Evolutionary conservation across 495 filamentous ascomycete genomes (phyloP).

Genomic region (Penicillium antarcticum): DNA sequence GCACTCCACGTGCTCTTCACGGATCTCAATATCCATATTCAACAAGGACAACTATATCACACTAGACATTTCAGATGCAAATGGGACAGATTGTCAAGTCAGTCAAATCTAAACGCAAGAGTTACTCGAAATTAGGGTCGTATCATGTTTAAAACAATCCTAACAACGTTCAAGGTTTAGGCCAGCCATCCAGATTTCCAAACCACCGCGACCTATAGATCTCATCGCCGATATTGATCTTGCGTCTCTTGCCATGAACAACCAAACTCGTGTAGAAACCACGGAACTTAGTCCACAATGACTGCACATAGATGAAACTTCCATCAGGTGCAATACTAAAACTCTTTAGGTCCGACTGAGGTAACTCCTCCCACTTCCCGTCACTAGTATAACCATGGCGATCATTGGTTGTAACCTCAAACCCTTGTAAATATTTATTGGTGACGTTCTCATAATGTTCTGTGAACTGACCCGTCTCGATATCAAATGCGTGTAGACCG

Average conservation of each 20-base stretch:
- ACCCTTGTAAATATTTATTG: constrained; percentile 23
- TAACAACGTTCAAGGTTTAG: constrained; percentile 10
- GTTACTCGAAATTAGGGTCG: too few species aligned
- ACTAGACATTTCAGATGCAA: too few species aligned
- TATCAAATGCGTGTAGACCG: constrained; percentile 1
- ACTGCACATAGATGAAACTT: constrained; percentile 26
- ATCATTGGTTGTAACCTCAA: constrained; percentile 23
- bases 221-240: constrained; percentile 24
- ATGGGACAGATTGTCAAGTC: too few species aligned
- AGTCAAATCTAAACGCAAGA: too few species aligned
- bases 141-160: too few species aligned
- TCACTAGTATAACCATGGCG: constrained; percentile 18
- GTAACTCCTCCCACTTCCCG: constrained; percentile 18
- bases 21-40: too few species aligned
- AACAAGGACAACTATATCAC: too few species aligned
- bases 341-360: constrained; percentile 24
- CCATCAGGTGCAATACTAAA: constrained; percentile 28
- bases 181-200: constrained; percentile 26
- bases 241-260: constrained; percentile 10
- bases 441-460: constrained; percentile 14
- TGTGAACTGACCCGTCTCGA: background rate
- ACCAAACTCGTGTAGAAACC: constrained; percentile 27
- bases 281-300: constrained; percentile 20
- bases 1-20: too few species aligned
- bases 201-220: constrained; percentile 31